phyloP scores from a whole-genome alignment of 345 rosid species.

The Aquilaria sinensis region DNA sequence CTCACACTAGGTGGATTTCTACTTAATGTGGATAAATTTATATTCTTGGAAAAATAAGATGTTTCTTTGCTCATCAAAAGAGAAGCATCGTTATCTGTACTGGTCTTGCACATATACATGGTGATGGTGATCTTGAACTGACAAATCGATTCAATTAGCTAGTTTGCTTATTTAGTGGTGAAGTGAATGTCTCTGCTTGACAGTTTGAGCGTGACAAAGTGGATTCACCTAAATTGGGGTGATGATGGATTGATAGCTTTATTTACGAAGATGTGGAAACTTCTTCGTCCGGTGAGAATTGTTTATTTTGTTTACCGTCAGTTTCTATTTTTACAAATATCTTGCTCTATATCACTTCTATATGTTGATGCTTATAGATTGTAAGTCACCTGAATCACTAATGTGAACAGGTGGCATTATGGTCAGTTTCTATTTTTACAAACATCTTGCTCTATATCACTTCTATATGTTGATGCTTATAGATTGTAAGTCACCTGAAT shows the following conservation, averaged over 20 bases:
- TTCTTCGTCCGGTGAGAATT: conserved; percentile 62
- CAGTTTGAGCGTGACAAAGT: conserved; percentile 94
- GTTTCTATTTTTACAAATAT: not conserved
- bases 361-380: conserved; percentile 6
- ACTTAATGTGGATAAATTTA: too few relatives aligned
- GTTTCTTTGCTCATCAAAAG: too few relatives aligned
- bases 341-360: not conserved
- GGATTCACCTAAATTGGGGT: conserved; percentile 98
- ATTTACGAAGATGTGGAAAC: conserved; percentile 72
- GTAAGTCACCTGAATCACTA: conserved; percentile 1
- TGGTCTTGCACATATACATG: too few relatives aligned
- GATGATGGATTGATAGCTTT: conserved; percentile 79
- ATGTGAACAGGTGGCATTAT: conserved; percentile 69
- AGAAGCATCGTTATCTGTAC: too few relatives aligned
- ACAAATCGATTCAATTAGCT: too few relatives aligned
- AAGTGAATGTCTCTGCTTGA: conserved; percentile 16
- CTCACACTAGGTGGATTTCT: too few relatives aligned
- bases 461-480: conserved; percentile 1
- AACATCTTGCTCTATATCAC: not conserved
- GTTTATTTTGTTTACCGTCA: not conserved
- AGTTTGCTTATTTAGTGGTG: conserved; percentile 2
- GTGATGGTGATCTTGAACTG: too few relatives aligned
- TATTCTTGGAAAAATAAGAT: too few relatives aligned
- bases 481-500: conserved; percentile 5
- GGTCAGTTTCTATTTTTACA: conserved; percentile 10